Base-by-base conservation (phyloP, 2,329 filamentous ascomycete genomes). In the Orbilia ellipsospora region DNA sequence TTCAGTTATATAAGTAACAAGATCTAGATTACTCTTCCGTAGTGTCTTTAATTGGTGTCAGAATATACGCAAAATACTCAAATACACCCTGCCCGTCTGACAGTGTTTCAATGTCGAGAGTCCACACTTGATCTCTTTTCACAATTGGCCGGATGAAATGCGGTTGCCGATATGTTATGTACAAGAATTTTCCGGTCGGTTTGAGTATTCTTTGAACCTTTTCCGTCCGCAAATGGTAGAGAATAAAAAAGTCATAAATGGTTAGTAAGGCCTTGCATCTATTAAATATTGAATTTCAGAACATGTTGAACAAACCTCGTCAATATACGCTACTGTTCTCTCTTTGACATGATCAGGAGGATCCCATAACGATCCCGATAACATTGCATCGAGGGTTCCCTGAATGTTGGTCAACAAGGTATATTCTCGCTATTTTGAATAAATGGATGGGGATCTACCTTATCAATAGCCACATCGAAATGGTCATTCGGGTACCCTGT, bases 91-190 rank as follows among this genome's bases (percentile, higher is more conserved):
- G 77, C 44, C 77, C 77, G 8, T 77, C 68, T 23, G 73, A 74
- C n/a, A 78, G 66, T 26, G 36, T 77, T 52, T 78, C 77, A 7
- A 77, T 78, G 28, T 76, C 36, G 50, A 78, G 64, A n/a, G 59
- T 28, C 63, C 77, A 63, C 16, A 55, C 63, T 16, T 48, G 28
- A 42, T 78, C 72, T 48, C 78, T 52, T 7, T 20, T 28, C 28
- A 78, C 73, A n/a, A 78, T 77, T 12, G 78, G 78, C 31, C 65
- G 72, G 48, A 78, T 78, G 61, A 78, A 78, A 60, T 78, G 78
- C n/a, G 78, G 78, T 15, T 78, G 78, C 31, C 78, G 78, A 66
- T 78, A 78, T n/a, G 78, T 78, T 50, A 78, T 78, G 31, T 78
- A 78, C 23, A 78, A 54, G 44, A 78, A 75, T 31, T 75, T 78